Conservation (phyloP, 768 basidiomycete genomes). For the Russula brevipes region DNA sequence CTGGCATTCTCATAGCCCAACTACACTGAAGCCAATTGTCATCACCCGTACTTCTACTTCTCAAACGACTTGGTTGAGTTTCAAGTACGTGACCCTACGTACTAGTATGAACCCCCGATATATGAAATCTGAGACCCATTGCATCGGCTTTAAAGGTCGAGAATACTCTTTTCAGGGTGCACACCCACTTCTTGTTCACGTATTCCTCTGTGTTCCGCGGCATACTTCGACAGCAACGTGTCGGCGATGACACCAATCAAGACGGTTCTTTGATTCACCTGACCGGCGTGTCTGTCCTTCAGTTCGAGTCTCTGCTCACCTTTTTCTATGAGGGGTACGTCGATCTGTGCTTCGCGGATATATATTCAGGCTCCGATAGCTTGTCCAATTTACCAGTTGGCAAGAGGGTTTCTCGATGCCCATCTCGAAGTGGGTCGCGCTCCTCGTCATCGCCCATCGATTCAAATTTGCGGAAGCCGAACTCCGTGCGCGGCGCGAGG, state of each 20-base stretch:
- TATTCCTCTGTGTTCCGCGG: neutral
- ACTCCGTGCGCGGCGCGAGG: constrained; percentile 9
- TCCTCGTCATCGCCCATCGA: constrained; percentile 6
- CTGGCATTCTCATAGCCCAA: neutral
- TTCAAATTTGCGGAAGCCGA: constrained; percentile 12
- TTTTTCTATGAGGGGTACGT: constrained; percentile 6
- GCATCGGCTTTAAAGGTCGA: neutral
- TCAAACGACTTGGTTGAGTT: neutral
- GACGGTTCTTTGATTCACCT: neutral
- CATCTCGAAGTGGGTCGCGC: neutral
- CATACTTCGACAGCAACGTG: neutral
- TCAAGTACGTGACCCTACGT: neutral
- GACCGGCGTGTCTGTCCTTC: constrained; percentile 1
- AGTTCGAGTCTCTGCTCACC: constrained; percentile 3
- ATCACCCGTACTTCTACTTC: neutral
- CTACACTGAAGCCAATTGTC: neutral
- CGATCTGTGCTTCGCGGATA: neutral
- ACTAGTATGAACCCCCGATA: no score
- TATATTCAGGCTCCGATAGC: neutral
- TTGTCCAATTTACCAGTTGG: neutral
- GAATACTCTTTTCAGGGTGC: neutral
- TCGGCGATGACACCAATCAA: neutral
- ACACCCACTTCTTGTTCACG: neutral
- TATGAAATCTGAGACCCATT: neutral
- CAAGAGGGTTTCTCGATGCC: constrained; percentile 6